Evolutionary conservation across 805 yeast genomes (phyloP), one percentile per base, ranked within the genome.

Genomic region (Allodekkera sacchari): DNA sequence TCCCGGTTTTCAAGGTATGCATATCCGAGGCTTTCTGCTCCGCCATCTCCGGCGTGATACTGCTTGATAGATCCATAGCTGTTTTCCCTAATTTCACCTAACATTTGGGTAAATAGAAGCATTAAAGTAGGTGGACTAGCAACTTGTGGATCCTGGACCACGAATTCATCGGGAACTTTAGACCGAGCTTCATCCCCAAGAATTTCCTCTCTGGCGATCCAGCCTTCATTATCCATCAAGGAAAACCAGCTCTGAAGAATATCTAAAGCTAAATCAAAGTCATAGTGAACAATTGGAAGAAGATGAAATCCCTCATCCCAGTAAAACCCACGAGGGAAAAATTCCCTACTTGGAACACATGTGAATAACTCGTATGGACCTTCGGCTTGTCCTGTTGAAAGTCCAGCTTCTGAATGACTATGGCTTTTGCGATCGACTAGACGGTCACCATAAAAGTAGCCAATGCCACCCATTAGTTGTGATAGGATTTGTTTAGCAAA

Each of bases 291-390:
- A 23, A 92, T 61, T 6, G 94, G 94, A 25, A 88, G 62, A 37
- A 89, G 63, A 53, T 89, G 96, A 57, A 92, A 92, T 0, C 98
- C 98, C 58, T 92, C 98, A 57, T 92, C 98, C 98, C 98, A 92
- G 50, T 83, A 85, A 50, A 92, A 92, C 0, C 98, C 98, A 41
- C 98, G 69, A 4, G 98, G 97, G 57, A 92, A 92, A 49, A 83
- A 84, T 1, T 95, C 84, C 32, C 98, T 68, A 30, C 95, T 83
- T 3, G 98, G 98, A 21, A 85, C 92, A 15, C 85, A 66, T 0
- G 92, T 71, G 47, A 87, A 83, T 30, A 92, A 58, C 41, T 78
- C 83, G 38, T 61, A 57, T 2, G 95, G 95, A 0, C 88, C 92
- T 47, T 83, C 95, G 10, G 63, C 56, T n/a, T 49, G 37, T 0